A percentile compares a stretch with the other conserved stretches of the same genome.
Conservation (phyloP, 1,284 basidiomycete species). For the Malassezia sympodialis region DNA sequence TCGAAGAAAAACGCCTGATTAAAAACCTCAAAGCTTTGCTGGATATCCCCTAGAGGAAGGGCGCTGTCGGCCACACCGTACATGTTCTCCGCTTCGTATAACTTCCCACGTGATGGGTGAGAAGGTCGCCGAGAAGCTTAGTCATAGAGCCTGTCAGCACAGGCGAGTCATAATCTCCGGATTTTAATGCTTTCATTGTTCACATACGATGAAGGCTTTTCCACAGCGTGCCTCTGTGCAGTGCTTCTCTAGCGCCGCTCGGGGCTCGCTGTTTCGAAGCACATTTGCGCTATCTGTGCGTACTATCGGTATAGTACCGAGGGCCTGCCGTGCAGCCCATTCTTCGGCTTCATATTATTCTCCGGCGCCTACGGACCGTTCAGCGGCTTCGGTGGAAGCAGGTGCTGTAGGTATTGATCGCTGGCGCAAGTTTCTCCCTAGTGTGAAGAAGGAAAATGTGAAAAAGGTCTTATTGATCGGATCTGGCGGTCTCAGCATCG, state of each 20-base stretch:
- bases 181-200: background rate
- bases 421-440: slow-evolving; percentile 15
- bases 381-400: background rate
- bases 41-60: slow-evolving; percentile 49
- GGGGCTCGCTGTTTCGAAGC: slow-evolving; percentile 1
- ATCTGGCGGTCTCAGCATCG: slow-evolving; percentile 89
- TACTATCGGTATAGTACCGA: background rate
- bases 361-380: background rate
- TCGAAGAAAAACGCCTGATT: slow-evolving; percentile 88
- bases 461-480: slow-evolving; percentile 94
- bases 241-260: background rate
- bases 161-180: background rate
- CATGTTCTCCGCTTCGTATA: background rate
- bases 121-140: background rate
- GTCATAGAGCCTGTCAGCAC: slow-evolving; percentile 1
- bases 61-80: background rate
- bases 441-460: slow-evolving; percentile 58
- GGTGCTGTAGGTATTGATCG: slow-evolving; percentile 10
- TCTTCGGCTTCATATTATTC: background rate
- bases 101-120: background rate
- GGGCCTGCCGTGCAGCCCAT: background rate
- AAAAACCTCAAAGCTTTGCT: slow-evolving; percentile 76
- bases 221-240: slow-evolving; percentile 4
- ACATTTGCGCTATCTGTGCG: background rate
- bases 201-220: background rate